Evolutionary conservation across 2,329 filamentous ascomycete genomes (phyloP), one percentile per base, ranked within the genome.

Genomic region (Aspergillus niger): DNA sequence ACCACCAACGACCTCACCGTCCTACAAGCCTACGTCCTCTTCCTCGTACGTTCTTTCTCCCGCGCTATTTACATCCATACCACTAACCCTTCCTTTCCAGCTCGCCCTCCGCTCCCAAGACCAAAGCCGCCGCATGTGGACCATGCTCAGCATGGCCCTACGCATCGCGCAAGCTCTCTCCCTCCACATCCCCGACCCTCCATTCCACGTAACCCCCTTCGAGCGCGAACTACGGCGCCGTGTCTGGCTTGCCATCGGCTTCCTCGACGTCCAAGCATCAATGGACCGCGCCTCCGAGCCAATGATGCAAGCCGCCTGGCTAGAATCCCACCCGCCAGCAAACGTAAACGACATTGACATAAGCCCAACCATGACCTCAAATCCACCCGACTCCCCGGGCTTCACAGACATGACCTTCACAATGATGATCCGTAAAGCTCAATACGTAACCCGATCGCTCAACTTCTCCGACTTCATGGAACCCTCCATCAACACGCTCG

Each of bases 81-180:
- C 20, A 39, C 30, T 59, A 11, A 39, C 43, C 54, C 22, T 24
- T 36, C 4, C 11, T 24, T 30, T 30, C 4, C 11, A 64, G 63
- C 24, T 65, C 20, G 39, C 60, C 1, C 60, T 58, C 13, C 69
- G 72, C 17, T 69, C 63, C 4, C 71, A 72, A 58, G 71, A 74
- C 55, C 70, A 72, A 61, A 73, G 67, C 38, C 68, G 72, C 39
- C 66, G 71, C n/a, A 67, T 71, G 6, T 75, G 73, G 72, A 75
- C 72, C 3, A 72, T 75, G 71, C 50, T 72, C 15, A 67, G 67
- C 53, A 68, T 75, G 64, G 73, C 71, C 3, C 60, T 75, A 2
- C 70, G 71, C 43, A 68, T 73, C 36, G 72, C 63, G 2, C 73
- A 75, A 61, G 70, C 71, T 13, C 62, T 72, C 15, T 75, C 61